Base-by-base conservation (phyloP, 768 basidiomycete genomes). In the Termitomyces sp. region DNA sequence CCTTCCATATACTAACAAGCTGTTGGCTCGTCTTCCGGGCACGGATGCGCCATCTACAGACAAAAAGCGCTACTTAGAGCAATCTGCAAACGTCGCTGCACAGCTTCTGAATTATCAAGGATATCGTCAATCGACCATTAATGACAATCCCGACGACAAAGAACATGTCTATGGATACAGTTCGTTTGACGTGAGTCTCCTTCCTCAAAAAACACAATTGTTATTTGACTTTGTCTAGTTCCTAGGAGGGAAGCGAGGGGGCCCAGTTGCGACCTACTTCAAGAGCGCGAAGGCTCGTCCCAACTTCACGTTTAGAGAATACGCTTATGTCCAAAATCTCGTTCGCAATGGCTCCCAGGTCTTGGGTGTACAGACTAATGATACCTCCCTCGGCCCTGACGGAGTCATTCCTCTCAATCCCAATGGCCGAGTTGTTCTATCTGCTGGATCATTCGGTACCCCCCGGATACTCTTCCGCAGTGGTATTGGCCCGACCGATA, bases 21-120 rank as follows among this genome's bases (percentile, higher is more conserved):
- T 86, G 57, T 73, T 69, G 48, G 72, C 76, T 27, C 80, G 83
- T 20, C 72, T 87, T 16, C 85, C 85, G 0, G 74, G 76, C 46
- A 86, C 84, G 0, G 83, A 86, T 59, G 73, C 74, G 46, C 84
- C 85, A 3, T 85, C 84, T 1, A 80, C 81, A 0, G 85, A 87
- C 61, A 82, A 84, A 8, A 73, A 79, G 64, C 78, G 80, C 31
- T 86, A 87, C 65, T 71, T 84, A 20, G 79, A 81, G 60, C 78
- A 85, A 67, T 73, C 77, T 11, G 76, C 69, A 49, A 66, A 73
- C 46, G 78, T 87, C 33, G 73, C 76, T 33, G 59, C 69, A 3
- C 69, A 75, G 57, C 73, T 86, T 5, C 72, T 86, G 22, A 70
- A 70, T 6, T 61, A 66, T 37, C 80, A 81, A 67, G 83, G 83